Conservation (phyloP, 202 grass and related monocot genomes). For the Cymbopogon flexuosus region DNA sequence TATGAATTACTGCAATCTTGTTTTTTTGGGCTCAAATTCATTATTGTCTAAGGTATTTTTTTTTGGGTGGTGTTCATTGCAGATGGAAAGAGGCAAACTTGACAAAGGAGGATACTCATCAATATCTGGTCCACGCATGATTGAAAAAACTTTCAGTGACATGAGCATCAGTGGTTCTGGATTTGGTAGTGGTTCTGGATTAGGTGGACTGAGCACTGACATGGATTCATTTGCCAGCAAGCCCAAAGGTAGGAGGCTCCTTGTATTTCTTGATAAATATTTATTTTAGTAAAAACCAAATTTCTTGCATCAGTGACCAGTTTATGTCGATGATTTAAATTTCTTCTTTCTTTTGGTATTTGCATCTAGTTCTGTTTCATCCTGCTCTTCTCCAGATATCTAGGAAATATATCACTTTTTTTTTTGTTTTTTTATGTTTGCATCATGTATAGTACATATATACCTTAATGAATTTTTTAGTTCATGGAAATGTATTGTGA, state of each 20-base stretch:
- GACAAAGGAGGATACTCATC: constrained; percentile 83
- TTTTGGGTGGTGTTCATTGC: constrained; percentile 24
- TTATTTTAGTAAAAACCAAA: background rate
- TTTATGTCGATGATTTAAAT: background rate
- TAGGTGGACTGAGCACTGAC: constrained; percentile 51
- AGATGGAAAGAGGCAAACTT: constrained; percentile 77
- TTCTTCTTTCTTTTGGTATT: background rate
- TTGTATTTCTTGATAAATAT: background rate
- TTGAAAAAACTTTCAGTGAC: constrained; percentile 62
- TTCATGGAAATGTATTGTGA: background rate
- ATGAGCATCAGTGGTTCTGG: constrained; percentile 67
- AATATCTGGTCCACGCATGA: constrained; percentile 68
- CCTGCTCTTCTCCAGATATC: background rate
- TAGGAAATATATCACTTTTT: background rate
- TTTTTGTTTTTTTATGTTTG: background rate
- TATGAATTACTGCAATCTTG: constrained; percentile 8
- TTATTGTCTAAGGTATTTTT: constrained; percentile 12
- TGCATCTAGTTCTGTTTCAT: background rate
- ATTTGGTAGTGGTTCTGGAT: constrained; percentile 68
- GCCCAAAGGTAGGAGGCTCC: constrained; percentile 47
- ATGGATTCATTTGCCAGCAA: constrained; percentile 59
- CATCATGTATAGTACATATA: no score
- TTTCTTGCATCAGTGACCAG: background rate
- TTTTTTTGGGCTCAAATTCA: background rate
- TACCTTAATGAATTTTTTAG: no score